A percentile compares a stretch with the other conserved stretches of the same genome.
Evolutionary conservation across 106 monocot genomes (phyloP).

Genomic region (Triglochin maritima): DNA sequence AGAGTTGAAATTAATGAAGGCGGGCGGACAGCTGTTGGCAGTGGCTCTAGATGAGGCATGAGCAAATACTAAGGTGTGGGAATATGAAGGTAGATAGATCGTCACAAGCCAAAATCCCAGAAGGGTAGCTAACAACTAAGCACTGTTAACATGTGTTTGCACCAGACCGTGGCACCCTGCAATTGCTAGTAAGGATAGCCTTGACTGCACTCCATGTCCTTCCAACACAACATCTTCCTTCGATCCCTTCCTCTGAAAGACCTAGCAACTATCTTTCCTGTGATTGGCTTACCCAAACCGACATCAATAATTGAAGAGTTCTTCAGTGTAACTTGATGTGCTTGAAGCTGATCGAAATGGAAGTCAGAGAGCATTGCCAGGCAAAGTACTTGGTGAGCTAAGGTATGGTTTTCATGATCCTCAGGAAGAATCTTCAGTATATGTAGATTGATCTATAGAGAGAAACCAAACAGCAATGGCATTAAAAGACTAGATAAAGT

Average conservation of each 20-base stretch:
- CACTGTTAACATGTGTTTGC: no score
- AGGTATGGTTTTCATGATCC: constrained; percentile 38
- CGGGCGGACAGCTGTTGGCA: no score
- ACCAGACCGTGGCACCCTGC: neutral
- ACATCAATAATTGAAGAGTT: constrained; percentile 49
- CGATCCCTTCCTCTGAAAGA: constrained; percentile 79
- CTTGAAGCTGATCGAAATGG: constrained; percentile 25
- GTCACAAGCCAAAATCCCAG: no score
- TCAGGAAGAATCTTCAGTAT: constrained; percentile 41
- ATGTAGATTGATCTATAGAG: constrained; percentile 69
- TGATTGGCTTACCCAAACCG: constrained; percentile 43
- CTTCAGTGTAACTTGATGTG: constrained; percentile 20
- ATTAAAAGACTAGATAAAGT: neutral
- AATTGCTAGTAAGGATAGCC: constrained; percentile 24
- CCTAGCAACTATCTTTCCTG: constrained; percentile 40
- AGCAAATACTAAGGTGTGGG: no score
- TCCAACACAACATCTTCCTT: constrained; percentile 71
- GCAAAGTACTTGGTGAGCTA: constrained; percentile 63
- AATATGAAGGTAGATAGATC: no score
- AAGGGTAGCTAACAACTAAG: no score
- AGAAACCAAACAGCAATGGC: neutral
- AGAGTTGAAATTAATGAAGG: no score
- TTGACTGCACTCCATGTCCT: constrained; percentile 19
- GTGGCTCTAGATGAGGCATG: no score
- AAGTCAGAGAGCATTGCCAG: constrained; percentile 88